A percentile compares a stretch with the other conserved stretches of the same genome.
These are phyloP conservation scores for Zostera marina DNA, from an alignment of 116 monocot species.

Conservation along the genomic window DNA sequence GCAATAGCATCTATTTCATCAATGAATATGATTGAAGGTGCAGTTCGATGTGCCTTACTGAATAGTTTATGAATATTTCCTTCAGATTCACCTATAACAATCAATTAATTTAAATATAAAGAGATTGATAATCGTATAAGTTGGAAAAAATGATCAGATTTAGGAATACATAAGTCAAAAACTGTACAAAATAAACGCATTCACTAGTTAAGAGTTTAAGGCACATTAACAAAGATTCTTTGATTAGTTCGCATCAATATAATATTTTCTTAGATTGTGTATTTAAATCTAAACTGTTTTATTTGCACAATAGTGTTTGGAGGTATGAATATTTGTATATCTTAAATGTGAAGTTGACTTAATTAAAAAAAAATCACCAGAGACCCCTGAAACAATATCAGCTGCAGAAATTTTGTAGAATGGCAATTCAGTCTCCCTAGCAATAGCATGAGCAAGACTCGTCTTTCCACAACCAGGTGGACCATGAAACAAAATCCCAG, in stretches of 20 bases:
- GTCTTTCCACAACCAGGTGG: conserved; percentile 98
- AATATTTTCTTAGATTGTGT: too few relatives aligned
- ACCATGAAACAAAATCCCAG: conserved; percentile 75
- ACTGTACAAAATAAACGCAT: too few relatives aligned
- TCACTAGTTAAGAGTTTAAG: too few relatives aligned
- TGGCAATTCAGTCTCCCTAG: conserved; percentile 81
- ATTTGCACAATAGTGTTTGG: too few relatives aligned
- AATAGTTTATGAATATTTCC: conserved; percentile 78
- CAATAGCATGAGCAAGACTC: conserved; percentile 81
- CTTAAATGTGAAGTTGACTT: background rate
- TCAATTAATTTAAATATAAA: background rate
- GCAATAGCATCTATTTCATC: conserved; percentile 99
- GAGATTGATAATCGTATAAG: too few relatives aligned
- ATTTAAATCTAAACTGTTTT: too few relatives aligned
- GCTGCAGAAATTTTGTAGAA: conserved; percentile 82
- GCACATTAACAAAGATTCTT: too few relatives aligned
- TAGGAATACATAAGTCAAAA: too few relatives aligned
- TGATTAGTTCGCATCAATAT: too few relatives aligned
- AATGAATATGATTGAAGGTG: conserved; percentile 92
- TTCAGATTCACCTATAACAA: conserved; percentile 72
- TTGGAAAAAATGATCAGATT: too few relatives aligned
- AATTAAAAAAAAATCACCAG: conserved; percentile 34
- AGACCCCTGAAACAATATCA: conserved; percentile 72
- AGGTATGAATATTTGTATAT: conserved; percentile 1
- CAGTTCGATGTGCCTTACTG: conserved; percentile 70